Base-by-base conservation (phyloP, 768 basidiomycete genomes). In the Naematelia encephala region DNA sequence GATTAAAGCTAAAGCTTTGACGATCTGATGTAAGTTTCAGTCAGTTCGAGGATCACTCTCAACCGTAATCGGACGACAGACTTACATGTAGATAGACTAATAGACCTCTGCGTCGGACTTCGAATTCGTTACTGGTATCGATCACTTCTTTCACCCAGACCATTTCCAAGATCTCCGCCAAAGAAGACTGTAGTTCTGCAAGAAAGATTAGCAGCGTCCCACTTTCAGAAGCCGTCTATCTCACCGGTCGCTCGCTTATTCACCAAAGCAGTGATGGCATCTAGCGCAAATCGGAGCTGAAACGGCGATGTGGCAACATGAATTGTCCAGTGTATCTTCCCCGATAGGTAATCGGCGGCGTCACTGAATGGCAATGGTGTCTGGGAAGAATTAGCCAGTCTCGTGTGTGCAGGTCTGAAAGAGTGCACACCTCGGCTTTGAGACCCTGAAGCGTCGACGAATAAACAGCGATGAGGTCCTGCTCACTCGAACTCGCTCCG, bases 171-270 rank as follows among this genome's bases (percentile, higher is more conserved):
- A 69, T 63, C 1, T 19, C 55, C 22, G 58, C 62, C 29, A 73
- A 34, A 10, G 62, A 54, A 13, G 66, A 61, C 13, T 50, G 48
- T 23, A 73, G 49, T 11, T 59, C 72, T 69, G 39, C n/a, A n/a
- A 16, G 28, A 3, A n/a, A 13, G 25, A 27, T 19, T 16, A 39
- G 30, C 12, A 21, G 5, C 4, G 21, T 30, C 46, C 14, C 23
- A 14, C 30, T 4, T 11, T 30, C 16, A 5, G n/a, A 13, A 22
- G 4, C 0, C 29, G 19, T 39, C 8, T 13, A 0, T 53, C 82
- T 62, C 49, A 91, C 92, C 85, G 42, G 85, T 81, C 10, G 81
- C 80, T 34, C 85, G 83, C 75, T 91, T 90, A 74, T 97, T 96
- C 25, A 91, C 77, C n/a, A 89, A 77, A 0, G 86, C 82, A 0